Conservation (phyloP, 306 rosid species). For the Castanea sativa region DNA sequence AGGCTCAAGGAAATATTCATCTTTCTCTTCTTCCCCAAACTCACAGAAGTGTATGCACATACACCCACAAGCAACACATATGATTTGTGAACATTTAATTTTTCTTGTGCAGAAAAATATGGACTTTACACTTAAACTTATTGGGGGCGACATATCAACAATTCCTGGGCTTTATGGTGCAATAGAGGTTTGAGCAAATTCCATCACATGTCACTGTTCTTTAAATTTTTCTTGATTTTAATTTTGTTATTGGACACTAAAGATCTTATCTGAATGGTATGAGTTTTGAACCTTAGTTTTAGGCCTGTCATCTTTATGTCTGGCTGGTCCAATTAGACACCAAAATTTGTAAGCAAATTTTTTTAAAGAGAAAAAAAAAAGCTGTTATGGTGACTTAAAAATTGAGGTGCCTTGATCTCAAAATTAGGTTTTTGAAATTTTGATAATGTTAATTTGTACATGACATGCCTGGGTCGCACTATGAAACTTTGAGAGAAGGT, state of each 20-base stretch:
- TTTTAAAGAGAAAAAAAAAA: too few species aligned
- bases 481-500: too few species aligned
- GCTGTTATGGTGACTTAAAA: too few species aligned
- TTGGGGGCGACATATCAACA: conserved; percentile 89
- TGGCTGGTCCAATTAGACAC: too few species aligned
- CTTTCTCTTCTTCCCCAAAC: too few species aligned
- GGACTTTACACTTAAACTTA: conserved; percentile 82
- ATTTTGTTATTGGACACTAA: neutral
- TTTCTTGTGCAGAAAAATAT: conserved; percentile 70
- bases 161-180: conserved; percentile 77
- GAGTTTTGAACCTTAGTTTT: neutral
- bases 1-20: too few species aligned
- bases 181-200: conserved; percentile 68
- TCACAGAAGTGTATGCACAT: neutral
- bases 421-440: too few species aligned
- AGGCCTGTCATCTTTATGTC: too few species aligned
- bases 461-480: too few species aligned
- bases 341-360: too few species aligned
- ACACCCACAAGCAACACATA: neutral
- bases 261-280: neutral
- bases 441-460: too few species aligned
- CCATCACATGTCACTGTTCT: conserved; percentile 12
- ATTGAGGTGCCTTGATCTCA: too few species aligned
- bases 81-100: conserved; percentile 18
- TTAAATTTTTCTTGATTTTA: conserved; percentile 8